Conservation (phyloP, 176 grass and related monocot genomes). For the Aegilops bicornis region DNA sequence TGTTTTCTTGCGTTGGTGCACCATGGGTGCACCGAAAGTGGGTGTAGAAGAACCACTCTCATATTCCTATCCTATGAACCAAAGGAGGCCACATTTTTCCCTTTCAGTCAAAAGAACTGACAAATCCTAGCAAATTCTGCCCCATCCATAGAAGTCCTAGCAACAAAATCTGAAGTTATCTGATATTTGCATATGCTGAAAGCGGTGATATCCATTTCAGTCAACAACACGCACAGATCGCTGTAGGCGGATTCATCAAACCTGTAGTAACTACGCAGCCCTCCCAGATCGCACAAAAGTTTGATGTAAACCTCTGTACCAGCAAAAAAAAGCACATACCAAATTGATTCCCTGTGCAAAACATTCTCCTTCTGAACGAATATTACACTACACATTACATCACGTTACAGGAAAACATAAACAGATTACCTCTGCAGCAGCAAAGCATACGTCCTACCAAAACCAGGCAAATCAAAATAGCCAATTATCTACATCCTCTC, state of each 20-base stretch:
- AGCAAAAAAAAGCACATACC: slow-evolving; percentile 1
- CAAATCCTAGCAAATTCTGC: neutral
- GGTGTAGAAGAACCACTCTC: no score
- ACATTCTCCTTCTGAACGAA: slow-evolving; percentile 10
- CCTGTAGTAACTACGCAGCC: neutral
- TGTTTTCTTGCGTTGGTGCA: no score
- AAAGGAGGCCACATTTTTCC: neutral
- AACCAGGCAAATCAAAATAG: neutral
- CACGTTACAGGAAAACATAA: slow-evolving; percentile 21
- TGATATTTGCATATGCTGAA: neutral
- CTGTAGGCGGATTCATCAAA: neutral
- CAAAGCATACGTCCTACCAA: slow-evolving; percentile 33
- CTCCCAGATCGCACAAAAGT: neutral
- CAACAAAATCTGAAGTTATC: neutral
- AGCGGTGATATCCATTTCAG: neutral
- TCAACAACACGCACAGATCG: neutral
- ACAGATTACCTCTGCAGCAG: slow-evolving; percentile 1
- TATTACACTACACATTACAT: slow-evolving; percentile 24
- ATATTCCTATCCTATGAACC: no score
- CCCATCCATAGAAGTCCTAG: neutral
- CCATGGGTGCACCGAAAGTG: no score
- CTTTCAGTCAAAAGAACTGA: neutral
- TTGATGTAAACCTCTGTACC: slow-evolving; percentile 1
- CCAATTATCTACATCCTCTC: slow-evolving; percentile 32
- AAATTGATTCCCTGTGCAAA: slow-evolving; percentile 21